These are phyloP conservation scores for Calonectria pauciramosa DNA, from an alignment of 2,329 filamentous ascomycete genomes.

Conservation along the genomic window DNA sequence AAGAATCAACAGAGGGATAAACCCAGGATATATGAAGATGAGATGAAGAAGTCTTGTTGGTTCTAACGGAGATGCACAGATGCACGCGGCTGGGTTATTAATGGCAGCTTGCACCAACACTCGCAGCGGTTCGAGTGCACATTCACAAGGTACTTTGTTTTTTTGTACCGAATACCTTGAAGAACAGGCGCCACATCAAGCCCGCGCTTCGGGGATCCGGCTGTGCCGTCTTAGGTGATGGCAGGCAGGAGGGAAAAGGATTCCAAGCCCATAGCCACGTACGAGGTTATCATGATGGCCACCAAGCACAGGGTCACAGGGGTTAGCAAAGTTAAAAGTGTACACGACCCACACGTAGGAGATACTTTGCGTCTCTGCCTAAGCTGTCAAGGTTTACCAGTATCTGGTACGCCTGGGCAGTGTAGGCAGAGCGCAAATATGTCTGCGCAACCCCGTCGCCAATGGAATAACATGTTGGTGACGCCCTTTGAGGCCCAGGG, in stretches of 20 bases:
- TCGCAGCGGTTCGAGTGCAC: neutral
- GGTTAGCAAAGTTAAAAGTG: neutral
- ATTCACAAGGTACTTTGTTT: neutral
- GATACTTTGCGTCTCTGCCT: neutral
- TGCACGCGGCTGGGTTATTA: neutral
- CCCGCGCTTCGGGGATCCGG: neutral
- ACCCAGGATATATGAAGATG: neutral
- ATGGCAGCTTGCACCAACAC: neutral
- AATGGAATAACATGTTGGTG: neutral
- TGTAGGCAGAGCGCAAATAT: neutral
- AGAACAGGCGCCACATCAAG: neutral
- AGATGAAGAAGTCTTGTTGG: neutral
- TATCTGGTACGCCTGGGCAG: neutral
- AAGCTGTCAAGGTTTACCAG: neutral
- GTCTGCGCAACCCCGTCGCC: neutral
- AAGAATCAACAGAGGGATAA: neutral
- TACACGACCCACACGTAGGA: neutral
- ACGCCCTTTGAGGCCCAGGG: neutral
- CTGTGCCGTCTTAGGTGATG: neutral
- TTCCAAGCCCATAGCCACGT: neutral
- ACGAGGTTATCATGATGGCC: conserved; percentile 56
- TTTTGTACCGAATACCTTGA: neutral
- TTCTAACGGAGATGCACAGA: neutral
- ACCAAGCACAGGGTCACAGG: conserved; percentile 30
- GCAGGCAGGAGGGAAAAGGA: neutral